Evolutionary conservation across 2,329 filamentous ascomycete species (phyloP), one percentile per base, ranked within the genome.

Genomic region (Colletotrichum graminicola): DNA sequence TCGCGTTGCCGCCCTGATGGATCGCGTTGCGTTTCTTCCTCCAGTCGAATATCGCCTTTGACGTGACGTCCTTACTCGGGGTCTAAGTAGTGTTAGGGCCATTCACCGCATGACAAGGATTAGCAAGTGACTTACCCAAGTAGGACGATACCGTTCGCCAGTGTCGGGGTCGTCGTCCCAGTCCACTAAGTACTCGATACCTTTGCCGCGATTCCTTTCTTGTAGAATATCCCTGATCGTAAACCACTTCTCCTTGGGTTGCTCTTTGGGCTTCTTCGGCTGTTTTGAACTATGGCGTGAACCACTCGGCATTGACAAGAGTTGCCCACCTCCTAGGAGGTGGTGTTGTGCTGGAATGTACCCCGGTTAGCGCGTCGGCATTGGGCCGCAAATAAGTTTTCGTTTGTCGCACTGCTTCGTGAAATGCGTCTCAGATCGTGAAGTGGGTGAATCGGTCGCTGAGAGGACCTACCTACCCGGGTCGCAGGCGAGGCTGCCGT

Each of bases 181-280:
- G 66, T 82, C 79, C 18, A 84, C 79, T 23, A 82, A 72, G 55
- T 82, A 84, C 66, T 81, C 74, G 18, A 77, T 73, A 45, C 71
- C 70, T 36, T 76, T 77, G 7, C 74, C 75, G 47, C 73, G 62
- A 14, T 62, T 45, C 68, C 76, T 77, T 74, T 84, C 81, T 57
- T 79, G 76, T 57, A 84, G 62, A 36, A 84, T 82, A 14, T 73
- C 73, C n/a, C 72, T 76, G 69, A 84, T 80, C 16, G 59, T 72
- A 39, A 66, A 83, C 81, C 81, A 84, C 47, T 72, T 74, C 65
- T 77, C 75, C 49, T 75, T 47, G 12, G 18, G 3, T 21, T 55
- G 45, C 34, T 70, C 32, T 29, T 60, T 43, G 26, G 57, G 70
- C 51, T 72, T 72, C 52, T 71, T 62, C 10, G 55, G 45, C 51